Percentiles rank a stretch among this genome's conserved stretches.
These are phyloP conservation scores for Platanthera guangdongensis DNA, from an alignment of 106 monocot genomes.

Conservation along the genomic window DNA sequence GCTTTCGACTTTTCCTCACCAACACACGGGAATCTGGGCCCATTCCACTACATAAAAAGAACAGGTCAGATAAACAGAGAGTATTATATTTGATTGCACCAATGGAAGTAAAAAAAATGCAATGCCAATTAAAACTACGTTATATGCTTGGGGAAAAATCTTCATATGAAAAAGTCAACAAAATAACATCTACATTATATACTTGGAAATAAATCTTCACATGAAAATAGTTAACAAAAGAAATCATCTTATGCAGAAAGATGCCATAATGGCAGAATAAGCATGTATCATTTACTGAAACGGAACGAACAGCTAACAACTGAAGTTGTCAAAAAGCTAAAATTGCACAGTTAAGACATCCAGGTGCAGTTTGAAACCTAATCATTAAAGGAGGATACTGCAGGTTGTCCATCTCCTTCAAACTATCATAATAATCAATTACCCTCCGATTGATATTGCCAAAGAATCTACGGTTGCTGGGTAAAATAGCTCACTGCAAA, in stretches of 20 bases:
- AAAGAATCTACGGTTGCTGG: neutral
- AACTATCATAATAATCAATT: neutral
- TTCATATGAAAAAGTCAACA: neutral
- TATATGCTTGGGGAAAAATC: neutral
- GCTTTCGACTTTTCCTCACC: slow-evolving; percentile 88
- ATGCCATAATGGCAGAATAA: neutral
- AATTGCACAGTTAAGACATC: neutral
- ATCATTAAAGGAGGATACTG: neutral
- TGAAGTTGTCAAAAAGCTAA: neutral
- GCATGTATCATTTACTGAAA: neutral
- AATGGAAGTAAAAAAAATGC: neutral
- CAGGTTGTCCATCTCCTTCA: neutral
- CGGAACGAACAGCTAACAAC: neutral
- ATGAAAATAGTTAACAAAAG: neutral
- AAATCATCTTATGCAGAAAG: neutral
- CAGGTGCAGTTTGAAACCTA: neutral
- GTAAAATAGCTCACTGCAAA: neutral
- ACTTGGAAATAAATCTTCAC: neutral
- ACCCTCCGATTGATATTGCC: neutral
- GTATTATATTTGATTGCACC: neutral
- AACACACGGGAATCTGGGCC: slow-evolving; percentile 92
- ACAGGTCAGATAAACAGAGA: neutral
- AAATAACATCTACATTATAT: neutral
- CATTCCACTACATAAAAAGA: slow-evolving; percentile 63
- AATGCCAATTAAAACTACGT: neutral